Evolutionary conservation across 139 green algal genomes (phyloP).

Genomic region (Raphidocelis subcapitata): DNA sequence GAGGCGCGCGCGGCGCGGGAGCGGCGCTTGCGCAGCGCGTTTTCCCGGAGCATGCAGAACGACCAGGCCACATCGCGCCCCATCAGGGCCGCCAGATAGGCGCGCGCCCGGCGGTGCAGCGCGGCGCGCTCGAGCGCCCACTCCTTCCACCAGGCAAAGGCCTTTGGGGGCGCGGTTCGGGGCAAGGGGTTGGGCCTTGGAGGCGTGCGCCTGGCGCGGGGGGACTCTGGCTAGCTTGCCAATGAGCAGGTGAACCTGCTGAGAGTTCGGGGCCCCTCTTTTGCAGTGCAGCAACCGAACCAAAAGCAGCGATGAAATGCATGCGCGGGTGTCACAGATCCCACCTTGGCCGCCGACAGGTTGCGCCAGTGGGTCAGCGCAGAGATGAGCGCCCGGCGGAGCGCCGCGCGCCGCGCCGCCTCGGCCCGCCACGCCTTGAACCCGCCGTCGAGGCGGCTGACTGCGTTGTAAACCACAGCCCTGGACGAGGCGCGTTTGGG

Average conservation of each 20-base stretch:
- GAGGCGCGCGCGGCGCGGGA: slow-evolving; percentile 8
- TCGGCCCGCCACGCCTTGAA: slow-evolving; percentile 6
- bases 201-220: no score
- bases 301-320: no score
- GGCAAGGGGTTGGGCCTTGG: no score
- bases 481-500: neutral
- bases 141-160: slow-evolving; percentile 21
- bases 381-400: neutral
- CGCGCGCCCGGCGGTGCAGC: slow-evolving; percentile 9
- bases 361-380: slow-evolving; percentile 16
- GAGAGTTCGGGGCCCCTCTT: no score
- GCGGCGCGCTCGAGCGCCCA: slow-evolving; percentile 10
- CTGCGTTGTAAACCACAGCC: neutral
- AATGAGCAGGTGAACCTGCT: no score
- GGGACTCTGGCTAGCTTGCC: no score
- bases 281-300: no score
- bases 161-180: no score
- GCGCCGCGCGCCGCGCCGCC: neutral
- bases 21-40: slow-evolving; percentile 23
- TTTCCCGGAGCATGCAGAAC: slow-evolving; percentile 17
- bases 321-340: no score
- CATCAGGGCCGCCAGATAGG: slow-evolving; percentile 6
- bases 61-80: slow-evolving; percentile 9
- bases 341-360: neutral
- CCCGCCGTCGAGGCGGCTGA: slow-evolving; percentile 8